Base-by-base conservation (phyloP, 805 yeast species). In the Vanderwaltozyma yarrowii region DNA sequence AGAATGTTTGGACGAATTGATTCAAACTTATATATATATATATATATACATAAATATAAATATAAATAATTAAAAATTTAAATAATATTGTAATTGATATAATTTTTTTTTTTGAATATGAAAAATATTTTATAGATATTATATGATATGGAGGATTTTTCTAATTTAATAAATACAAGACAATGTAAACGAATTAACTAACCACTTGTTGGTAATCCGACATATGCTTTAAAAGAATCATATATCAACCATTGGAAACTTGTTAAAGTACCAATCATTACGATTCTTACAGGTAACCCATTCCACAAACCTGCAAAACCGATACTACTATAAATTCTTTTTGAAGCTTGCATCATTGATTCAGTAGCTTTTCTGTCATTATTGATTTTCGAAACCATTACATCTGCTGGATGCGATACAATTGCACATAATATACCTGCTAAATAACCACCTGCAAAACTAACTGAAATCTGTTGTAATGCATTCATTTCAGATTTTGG, bases 321-420 rank as follows among this genome's bases (percentile, higher is more conserved):
- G 54, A 89, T 88, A 53, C 76, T 72, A 39, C 66, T 60, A 61
- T 88, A 89, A 52, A 89, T 88, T 54, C 92, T 75, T 18, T 63
- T 51, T 30, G 83, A 69, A 10, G 94, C 92, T 24, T 67, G 65
- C 21, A 79, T 78, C 52, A 74, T 70, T 5, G 80, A 55, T 65
- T 87, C 95, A 78, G 71, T 56, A 62, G 64, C 52, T 74, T 76
- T 51, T 77, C 87, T 43, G 27, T 56, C 60, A 38, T 80, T 71
- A 60, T 85, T 88, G 54, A 92, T 76, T 71, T 87, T 84, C 35
- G 95, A 83, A 19, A 89, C 97, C 95, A 92, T 80, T 25, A 89
- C 96, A 63, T 89, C 98, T n/a, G 97, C 97, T 16, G 98, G 98
- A 62, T 92, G 96, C 20, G 96, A 88, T 14, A 88, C 92, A 37